Evolutionary conservation across 176 grass and related monocot genomes (phyloP).

Genomic region (Hordeum vulgare): MorexV3_pseudomolecules_assembly NC_058519.1:525110253-525110752

Average conservation of each 20-base stretch:
- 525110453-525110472: not conserved
- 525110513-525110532: conserved; percentile 44
- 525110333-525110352: no score
- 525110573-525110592: not conserved
- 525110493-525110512: conserved; percentile 16
- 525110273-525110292: not conserved
- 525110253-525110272: no score
- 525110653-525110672: not conserved
- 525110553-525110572: conserved; percentile 29
- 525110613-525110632: conserved; percentile 26
- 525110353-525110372: not conserved
- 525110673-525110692: conserved; percentile 21
- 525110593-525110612: not conserved
- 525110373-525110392: not conserved
- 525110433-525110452: not conserved
- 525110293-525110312: not conserved
- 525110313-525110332: not conserved
- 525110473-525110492: conserved; percentile 6
- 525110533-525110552: conserved; percentile 30
- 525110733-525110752: conserved; percentile 33
- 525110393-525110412: not conserved
- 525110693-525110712: conserved; percentile 50
- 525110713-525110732: conserved; percentile 22
- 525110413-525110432: not conserved
- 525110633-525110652: not conserved